Evolutionary conservation across 495 filamentous ascomycete genomes (phyloP), one percentile per base, ranked within the genome.

Genomic region (Neurospora africana): DNA sequence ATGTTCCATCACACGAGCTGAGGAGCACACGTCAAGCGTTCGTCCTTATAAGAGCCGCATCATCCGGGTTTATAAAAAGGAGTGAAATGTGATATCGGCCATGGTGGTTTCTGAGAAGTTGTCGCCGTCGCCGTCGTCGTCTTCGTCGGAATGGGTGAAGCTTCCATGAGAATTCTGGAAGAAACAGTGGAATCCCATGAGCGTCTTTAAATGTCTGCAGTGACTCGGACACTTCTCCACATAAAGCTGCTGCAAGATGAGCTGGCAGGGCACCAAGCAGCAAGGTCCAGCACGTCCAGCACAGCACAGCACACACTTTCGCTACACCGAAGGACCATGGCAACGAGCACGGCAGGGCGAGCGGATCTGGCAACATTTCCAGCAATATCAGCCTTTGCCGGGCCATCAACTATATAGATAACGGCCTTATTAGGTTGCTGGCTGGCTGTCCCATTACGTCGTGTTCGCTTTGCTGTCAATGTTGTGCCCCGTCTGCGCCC

Each of bases 161-260:
- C 53, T 33, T 23, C 47, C 41, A 58, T 35, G 21, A 39, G 36
- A 40, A 70, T 71, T 47, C 53, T 37, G 72, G 69, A 43, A 37
- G 35, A 69, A 40, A 70, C 68, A 47, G 53, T 65, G 27, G 53
- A 65, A 33, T 43, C 67, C 19, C 72, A 58, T 21, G 33, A 58
- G 61, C 27, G 67, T 23, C 76, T 76, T 79, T 78, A 78, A 77
- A 78, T 76, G 70, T 72, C 73, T 73, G 67, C n/a, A 38, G 33
- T 65, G 38, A 68, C 69, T 74, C 74, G 68, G 72, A 69, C 70
- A 36, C 70, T 74, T 75, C 77, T 80, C 78, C 77, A 76, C 78
- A 73, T 75, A 58, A 65, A 65, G 53, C 68, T 76, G 70, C 79
- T 81, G 80, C 80, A 81, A 75, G 80, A 80, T 81, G 80, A 77